phyloP scores from a whole-genome alignment of 2,329 filamentous ascomycete species.

The Colletotrichum trifolii region DNA sequence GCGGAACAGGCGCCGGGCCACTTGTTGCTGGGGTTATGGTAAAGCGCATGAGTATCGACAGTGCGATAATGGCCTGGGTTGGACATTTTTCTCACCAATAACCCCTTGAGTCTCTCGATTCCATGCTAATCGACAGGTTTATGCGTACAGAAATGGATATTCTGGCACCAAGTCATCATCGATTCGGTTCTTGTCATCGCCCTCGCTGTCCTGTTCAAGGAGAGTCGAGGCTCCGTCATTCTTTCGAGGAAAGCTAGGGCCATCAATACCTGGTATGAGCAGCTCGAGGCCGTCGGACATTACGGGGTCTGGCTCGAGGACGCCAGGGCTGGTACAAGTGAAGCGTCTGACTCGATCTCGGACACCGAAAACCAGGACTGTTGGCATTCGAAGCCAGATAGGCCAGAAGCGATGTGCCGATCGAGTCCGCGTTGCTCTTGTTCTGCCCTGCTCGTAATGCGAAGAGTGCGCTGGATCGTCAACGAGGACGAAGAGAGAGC shows the following conservation, averaged over 20 bases:
- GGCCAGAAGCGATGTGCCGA: conserved; percentile 6
- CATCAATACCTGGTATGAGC: conserved; percentile 83
- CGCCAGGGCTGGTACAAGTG: conserved; percentile 12
- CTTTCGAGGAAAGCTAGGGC: conserved; percentile 78
- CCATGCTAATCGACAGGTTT: neutral
- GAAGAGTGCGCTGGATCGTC: conserved; percentile 81
- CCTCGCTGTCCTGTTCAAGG: conserved; percentile 78
- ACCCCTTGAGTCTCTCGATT: neutral
- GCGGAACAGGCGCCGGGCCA: conserved; percentile 84
- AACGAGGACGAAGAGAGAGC: conserved; percentile 81
- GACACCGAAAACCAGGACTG: conserved; percentile 22
- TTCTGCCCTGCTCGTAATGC: conserved; percentile 9
- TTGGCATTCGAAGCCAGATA: conserved; percentile 19
- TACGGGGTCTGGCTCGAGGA: conserved; percentile 57
- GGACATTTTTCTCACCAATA: neutral
- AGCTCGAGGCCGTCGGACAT: conserved; percentile 73
- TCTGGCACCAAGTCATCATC: conserved; percentile 84
- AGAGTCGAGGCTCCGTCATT: conserved; percentile 85
- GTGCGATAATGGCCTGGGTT: conserved; percentile 44
- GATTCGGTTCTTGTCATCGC: conserved; percentile 71
- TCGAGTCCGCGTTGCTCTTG: conserved; percentile 18
- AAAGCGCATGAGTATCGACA: conserved; percentile 59
- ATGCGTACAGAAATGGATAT: conserved; percentile 84
- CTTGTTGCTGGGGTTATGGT: conserved; percentile 77
- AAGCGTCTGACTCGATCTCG: conserved; percentile 11